Conservation (phyloP, 495 filamentous ascomycete genomes). For the Penicillium crystallinum region DNA sequence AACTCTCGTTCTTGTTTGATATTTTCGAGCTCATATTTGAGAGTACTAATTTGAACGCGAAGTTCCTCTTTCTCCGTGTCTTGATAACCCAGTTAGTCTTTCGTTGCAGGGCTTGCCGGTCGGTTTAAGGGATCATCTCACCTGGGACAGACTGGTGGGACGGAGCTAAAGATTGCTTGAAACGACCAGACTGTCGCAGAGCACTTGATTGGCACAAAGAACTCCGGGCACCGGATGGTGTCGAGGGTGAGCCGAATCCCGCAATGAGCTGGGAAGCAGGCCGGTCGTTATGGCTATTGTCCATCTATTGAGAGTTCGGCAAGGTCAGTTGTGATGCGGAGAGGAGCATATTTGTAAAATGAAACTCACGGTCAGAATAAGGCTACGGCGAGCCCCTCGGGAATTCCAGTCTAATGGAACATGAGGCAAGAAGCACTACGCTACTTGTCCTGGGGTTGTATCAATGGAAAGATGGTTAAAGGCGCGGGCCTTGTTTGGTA, state of each 20-base stretch:
- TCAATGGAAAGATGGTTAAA: neutral
- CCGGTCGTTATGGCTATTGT: slow-evolving; percentile 26
- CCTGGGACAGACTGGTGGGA: slow-evolving; percentile 21
- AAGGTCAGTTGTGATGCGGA: neutral
- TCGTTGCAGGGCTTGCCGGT: neutral
- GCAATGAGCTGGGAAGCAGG: slow-evolving; percentile 31
- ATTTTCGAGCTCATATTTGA: slow-evolving; percentile 65
- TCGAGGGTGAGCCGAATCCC: slow-evolving; percentile 28
- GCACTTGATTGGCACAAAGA: slow-evolving; percentile 24
- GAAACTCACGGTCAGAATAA: neutral
- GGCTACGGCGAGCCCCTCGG: neutral
- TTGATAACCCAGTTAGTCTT: slow-evolving; percentile 15
- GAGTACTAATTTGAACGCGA: slow-evolving; percentile 60
- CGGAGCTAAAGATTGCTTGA: slow-evolving; percentile 22
- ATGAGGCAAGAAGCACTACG: neutral
- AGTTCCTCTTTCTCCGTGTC: slow-evolving; percentile 60
- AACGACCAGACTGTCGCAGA: slow-evolving; percentile 29
- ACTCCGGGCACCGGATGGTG: slow-evolving; percentile 24
- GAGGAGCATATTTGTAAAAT: neutral
- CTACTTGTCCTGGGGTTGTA: neutral
- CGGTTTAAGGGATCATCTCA: slow-evolving; percentile 1
- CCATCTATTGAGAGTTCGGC: slow-evolving; percentile 20
- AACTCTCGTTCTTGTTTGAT: slow-evolving; percentile 85
- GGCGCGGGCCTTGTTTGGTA: slow-evolving; percentile 15
- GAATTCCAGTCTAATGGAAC: neutral